phyloP scores from a whole-genome alignment of 1,284 basidiomycete genomes.

The Paramarasmius palmivorus region DNA sequence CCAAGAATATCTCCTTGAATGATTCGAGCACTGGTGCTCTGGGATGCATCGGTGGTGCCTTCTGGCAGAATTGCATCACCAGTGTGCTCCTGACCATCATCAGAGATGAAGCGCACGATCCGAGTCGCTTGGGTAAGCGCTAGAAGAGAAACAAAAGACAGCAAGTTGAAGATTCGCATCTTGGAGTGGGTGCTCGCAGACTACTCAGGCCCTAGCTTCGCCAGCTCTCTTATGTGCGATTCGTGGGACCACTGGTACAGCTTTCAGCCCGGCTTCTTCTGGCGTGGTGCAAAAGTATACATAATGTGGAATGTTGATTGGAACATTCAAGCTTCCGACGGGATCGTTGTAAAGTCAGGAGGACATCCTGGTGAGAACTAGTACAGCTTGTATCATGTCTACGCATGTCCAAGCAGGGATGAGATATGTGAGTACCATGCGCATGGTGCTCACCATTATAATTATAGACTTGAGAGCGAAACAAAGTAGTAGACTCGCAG shows the following conservation, averaged over 20 bases:
- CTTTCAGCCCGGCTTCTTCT: background rate
- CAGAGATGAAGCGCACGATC: slow-evolving; percentile 43
- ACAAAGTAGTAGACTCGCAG: too few species aligned
- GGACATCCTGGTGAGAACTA: too few species aligned
- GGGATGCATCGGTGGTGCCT: slow-evolving; percentile 33
- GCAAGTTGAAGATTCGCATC: slow-evolving; percentile 11
- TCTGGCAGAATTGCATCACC: slow-evolving; percentile 39
- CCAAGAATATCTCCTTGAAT: slow-evolving; percentile 39
- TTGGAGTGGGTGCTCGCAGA: background rate
- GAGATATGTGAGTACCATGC: too few species aligned
- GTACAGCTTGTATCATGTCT: too few species aligned
- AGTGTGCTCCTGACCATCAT: slow-evolving; percentile 36
- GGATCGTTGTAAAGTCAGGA: background rate
- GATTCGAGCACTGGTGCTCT: slow-evolving; percentile 34
- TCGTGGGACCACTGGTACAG: background rate
- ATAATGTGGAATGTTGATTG: background rate
- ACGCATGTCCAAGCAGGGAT: too few species aligned
- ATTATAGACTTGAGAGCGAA: too few species aligned
- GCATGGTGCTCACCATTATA: too few species aligned
- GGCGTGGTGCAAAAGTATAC: background rate
- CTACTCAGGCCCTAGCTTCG: slow-evolving; percentile 5
- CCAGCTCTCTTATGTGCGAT: too few species aligned
- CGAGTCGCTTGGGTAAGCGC: slow-evolving; percentile 32
- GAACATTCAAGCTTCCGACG: background rate
- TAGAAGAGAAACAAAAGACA: slow-evolving; percentile 13